These are phyloP conservation scores for Exophiala viscosa DNA, from an alignment of 2,329 filamentous ascomycete species.

Conservation along the genomic window DNA sequence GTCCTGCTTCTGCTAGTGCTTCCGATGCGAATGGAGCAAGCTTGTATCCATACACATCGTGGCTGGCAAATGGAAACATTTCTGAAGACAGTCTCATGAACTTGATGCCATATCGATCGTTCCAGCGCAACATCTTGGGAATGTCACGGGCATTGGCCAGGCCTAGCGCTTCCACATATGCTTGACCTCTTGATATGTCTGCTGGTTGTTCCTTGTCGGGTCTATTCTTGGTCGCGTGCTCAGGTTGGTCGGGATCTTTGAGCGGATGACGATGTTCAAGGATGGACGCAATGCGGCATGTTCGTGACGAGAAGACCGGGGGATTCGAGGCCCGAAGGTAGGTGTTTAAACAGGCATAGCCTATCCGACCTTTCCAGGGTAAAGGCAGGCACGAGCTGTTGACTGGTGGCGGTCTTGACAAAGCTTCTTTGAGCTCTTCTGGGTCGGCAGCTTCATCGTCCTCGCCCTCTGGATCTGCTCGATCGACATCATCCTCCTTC, in stretches of 20 bases:
- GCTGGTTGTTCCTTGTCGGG: conserved; percentile 70
- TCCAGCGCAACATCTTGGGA: conserved; percentile 83
- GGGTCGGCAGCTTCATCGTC: conserved; percentile 49
- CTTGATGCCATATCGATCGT: conserved; percentile 84
- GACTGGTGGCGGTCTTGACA: conserved; percentile 67
- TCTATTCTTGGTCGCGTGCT: conserved; percentile 80
- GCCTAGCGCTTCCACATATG: conserved; percentile 72
- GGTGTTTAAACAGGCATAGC: conserved; percentile 90
- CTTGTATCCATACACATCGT: conserved; percentile 80
- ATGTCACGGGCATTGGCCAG: conserved; percentile 80
- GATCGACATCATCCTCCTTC: conserved; percentile 26
- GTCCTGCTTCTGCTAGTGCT: conserved; percentile 70
- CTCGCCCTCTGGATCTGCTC: conserved; percentile 52
- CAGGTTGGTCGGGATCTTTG: conserved; percentile 67
- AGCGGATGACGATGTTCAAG: conserved; percentile 83
- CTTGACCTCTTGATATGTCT: conserved; percentile 62
- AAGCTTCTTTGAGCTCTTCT: conserved; percentile 56
- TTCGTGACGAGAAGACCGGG: conserved; percentile 84
- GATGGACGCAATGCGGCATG: conserved; percentile 86
- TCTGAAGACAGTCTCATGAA: conserved; percentile 91
- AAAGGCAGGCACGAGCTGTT: conserved; percentile 80
- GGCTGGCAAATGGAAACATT: conserved; percentile 95
- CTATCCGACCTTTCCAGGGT: conserved; percentile 84
- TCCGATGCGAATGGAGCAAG: conserved; percentile 79
- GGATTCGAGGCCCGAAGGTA: conserved; percentile 79